Evolutionary conservation across 2,329 filamentous ascomycete genomes (phyloP), one percentile per base, ranked within the genome.

Genomic region (Scorias spongiosa): DNA sequence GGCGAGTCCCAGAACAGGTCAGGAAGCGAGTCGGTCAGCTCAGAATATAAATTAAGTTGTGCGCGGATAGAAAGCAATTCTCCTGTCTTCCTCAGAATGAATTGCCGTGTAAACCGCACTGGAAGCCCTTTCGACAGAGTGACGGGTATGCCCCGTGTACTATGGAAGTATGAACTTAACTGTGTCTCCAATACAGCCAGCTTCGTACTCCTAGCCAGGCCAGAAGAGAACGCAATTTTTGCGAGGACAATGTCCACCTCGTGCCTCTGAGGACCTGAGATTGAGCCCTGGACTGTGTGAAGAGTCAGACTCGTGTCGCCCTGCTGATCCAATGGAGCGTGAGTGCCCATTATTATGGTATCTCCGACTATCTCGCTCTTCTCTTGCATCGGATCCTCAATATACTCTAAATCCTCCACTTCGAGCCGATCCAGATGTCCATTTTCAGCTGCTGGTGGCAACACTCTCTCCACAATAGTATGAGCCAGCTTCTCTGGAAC

Each of bases 1-100:
- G 79, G 76, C 53, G 76, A 83, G 62, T 98, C 91, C 91, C 91
- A 98, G 66, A 98, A 95, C 39, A 96, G 78, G 63, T 98, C 91
- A 0, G 91, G 91, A 14, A 96, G 72, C 14, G 84, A 86, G 65
- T 98, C 91, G 0, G 91, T 96, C 29, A 98, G 75, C 63, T 96
- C 91, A 1, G 86, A 93, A 67, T 96, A 96, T 54, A 96, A 81
- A 59, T 98, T 98, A 41, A 98, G 72, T 57, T 94, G 87, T 1
- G 89, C 89, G 40, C 91, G 81, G 42, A 96, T 78, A 56, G 80
- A 82, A 14, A 96, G 75, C 6, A 98, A 72, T 63, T 96, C 86
- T 47, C 91, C 91, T 0, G 91, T 96, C 65, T 95, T 94, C 52
- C 84, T 81, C 20, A 96, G 71, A 57, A 96, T 89, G 62, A 93